Conservation (phyloP, 169 alveolate species). For the Miamiensis avidus region DNA sequence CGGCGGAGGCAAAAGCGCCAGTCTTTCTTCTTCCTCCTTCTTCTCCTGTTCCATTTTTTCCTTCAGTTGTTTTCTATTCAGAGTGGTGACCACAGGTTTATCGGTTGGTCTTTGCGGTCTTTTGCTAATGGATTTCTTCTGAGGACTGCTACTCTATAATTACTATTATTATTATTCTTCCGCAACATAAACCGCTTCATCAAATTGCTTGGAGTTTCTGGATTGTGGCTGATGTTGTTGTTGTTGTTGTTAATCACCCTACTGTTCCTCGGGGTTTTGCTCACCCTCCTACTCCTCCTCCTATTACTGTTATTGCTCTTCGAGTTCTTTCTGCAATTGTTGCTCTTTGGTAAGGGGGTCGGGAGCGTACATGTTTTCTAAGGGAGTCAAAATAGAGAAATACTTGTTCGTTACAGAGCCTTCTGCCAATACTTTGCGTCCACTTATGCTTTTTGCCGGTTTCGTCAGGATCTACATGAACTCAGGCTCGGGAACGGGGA, state of each 20-base stretch:
- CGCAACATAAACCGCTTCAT: too few species aligned
- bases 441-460: conserved; percentile 39
- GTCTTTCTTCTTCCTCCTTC: conserved; percentile 6
- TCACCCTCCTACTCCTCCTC: background rate
- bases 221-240: background rate
- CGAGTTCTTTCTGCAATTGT: conserved; percentile 19
- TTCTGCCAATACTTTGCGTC: background rate
- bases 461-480: conserved; percentile 63
- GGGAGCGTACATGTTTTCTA: background rate
- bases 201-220: too few species aligned
- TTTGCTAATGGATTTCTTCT: background rate
- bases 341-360: conserved; percentile 10
- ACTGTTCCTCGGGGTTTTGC: background rate
- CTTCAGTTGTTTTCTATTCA: too few species aligned
- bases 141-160: too few species aligned
- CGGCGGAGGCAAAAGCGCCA: background rate
- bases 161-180: too few species aligned
- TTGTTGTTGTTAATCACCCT: background rate
- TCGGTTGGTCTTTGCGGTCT: conserved; percentile 13
- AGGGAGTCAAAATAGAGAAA: conserved; percentile 38
- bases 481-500: conserved; percentile 81
- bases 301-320: background rate
- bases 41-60: too few species aligned
- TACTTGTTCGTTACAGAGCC: conserved; percentile 1
- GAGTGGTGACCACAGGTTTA: background rate